Evolutionary conservation across 176 grass and related monocot genomes (phyloP).

Genomic region (Carex myosuroides): DNA sequence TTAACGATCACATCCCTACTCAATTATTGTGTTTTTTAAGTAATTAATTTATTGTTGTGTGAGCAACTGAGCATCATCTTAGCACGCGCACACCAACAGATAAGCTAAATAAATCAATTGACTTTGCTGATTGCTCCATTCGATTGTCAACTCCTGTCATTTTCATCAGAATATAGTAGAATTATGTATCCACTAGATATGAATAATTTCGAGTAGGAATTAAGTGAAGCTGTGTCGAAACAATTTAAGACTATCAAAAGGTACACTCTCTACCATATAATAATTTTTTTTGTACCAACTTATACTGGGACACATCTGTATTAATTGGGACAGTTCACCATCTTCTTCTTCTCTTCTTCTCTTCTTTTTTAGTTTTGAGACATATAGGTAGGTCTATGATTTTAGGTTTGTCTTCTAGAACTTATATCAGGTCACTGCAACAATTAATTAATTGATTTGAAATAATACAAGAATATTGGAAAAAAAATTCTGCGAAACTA

Average conservation of each 20-base stretch:
- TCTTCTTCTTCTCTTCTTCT: not conserved
- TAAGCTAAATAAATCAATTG: constrained; percentile 12
- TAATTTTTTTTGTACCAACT: not conserved
- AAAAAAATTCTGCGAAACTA: not conserved
- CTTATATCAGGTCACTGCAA: not conserved
- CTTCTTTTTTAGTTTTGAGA: not conserved
- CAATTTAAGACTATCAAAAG: not conserved
- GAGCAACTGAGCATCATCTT: not conserved
- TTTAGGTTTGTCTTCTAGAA: not conserved
- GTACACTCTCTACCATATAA: not conserved
- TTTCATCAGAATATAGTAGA: not conserved
- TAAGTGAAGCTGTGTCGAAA: no score
- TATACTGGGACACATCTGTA: not conserved
- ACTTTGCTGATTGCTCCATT: not conserved
- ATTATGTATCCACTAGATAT: not conserved
- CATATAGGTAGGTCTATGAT: not conserved
- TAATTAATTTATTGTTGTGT: constrained; percentile 1
- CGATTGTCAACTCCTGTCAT: constrained; percentile 6
- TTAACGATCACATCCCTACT: not conserved
- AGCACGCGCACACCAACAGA: constrained; percentile 11
- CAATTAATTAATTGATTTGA: not conserved
- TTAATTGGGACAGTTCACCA: not conserved
- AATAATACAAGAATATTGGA: not conserved
- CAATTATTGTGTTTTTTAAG: not conserved
- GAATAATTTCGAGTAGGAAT: not conserved